These are phyloP conservation scores for Taxawa tesnikishii DNA, from an alignment of 2,329 filamentous ascomycete genomes.

Conservation along the genomic window DNA sequence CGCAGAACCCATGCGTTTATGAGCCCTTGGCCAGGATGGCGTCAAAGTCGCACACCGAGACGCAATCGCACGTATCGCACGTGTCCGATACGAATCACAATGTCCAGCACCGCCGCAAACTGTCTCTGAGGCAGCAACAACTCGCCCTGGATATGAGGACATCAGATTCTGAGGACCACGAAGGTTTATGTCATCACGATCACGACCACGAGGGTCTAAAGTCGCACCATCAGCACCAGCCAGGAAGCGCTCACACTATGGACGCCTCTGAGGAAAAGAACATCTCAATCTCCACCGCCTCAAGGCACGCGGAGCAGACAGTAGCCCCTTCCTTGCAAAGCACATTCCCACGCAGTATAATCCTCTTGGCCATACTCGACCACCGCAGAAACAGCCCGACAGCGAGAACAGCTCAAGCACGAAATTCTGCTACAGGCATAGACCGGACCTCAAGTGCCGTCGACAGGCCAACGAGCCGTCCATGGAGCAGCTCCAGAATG, in stretches of 20 bases:
- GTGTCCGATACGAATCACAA: too few species aligned
- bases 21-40: conserved; percentile 1
- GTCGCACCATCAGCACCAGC: conserved; percentile 7
- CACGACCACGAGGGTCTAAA: conserved; percentile 19
- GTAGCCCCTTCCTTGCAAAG: conserved; percentile 81
- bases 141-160: conserved; percentile 3
- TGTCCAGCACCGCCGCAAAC: neutral
- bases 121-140: neutral
- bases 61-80: too few species aligned
- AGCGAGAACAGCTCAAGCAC: conserved; percentile 38
- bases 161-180: conserved; percentile 7
- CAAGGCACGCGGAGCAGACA: conserved; percentile 60
- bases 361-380: conserved; percentile 47
- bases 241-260: conserved; percentile 1
- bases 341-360: conserved; percentile 87
- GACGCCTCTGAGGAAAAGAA: conserved; percentile 14
- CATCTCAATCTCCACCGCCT: conserved; percentile 30
- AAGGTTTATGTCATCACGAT: conserved; percentile 18
- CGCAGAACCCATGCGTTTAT: neutral
- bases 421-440: conserved; percentile 90
- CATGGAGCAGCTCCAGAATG: conserved; percentile 87
- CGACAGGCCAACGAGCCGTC: conserved; percentile 87
- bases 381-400: conserved; percentile 2
- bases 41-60: conserved; percentile 1
- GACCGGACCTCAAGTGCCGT: conserved; percentile 86